Percentiles rank a stretch among this genome's conserved stretches.
Conservation (phyloP, 2,329 filamentous ascomycete species). For the Epichloe brachyelytri region DNA sequence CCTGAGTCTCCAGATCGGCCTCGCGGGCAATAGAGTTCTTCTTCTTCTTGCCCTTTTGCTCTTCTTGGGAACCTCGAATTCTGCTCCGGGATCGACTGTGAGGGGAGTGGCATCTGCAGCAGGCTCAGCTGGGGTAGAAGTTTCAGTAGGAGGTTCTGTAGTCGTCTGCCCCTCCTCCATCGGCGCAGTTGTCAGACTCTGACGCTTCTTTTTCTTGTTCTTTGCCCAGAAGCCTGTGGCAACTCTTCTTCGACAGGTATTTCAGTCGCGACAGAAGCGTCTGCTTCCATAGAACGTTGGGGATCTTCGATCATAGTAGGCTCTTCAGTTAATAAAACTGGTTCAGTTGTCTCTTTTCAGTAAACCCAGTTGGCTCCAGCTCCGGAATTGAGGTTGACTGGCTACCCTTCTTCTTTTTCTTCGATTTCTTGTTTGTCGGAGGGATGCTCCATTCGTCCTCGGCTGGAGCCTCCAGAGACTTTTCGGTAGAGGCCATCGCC, state of each 20-base stretch:
- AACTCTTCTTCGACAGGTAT: neutral
- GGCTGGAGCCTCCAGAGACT: constrained; percentile 1
- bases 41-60: constrained; percentile 9
- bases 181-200: neutral
- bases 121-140: neutral
- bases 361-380: neutral
- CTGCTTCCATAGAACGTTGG: neutral
- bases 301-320: neutral
- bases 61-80: constrained; percentile 4
- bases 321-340: constrained; percentile 1
- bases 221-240: constrained; percentile 6
- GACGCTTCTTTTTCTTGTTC: constrained; percentile 9
- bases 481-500: neutral
- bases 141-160: neutral
- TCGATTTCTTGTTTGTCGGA: constrained; percentile 13
- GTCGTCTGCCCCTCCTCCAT: neutral
- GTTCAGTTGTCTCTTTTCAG: neutral
- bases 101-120: neutral
- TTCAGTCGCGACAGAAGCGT: neutral
- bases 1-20: neutral
- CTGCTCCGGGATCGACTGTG: neutral
- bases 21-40: constrained; percentile 7
- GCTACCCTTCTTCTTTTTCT: constrained; percentile 20
- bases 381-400: constrained; percentile 7
- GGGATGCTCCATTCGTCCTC: constrained; percentile 10